Evolutionary conservation across 371 early-diverging fungal species (phyloP).

Genomic region (Parasitella parasitica): DNA sequence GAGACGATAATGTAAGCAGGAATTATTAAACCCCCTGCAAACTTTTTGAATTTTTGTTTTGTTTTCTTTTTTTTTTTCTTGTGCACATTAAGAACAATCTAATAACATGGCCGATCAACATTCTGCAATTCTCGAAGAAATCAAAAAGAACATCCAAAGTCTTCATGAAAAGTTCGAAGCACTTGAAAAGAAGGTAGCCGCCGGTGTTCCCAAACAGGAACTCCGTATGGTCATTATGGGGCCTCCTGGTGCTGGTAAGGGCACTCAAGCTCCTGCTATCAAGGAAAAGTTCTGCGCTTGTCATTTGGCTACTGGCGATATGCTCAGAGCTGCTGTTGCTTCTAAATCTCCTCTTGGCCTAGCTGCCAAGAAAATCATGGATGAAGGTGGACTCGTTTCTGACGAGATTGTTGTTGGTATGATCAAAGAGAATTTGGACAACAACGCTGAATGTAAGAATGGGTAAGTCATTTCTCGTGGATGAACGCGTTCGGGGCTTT

Average conservation of each 20-base stretch:
- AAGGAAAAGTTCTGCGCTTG: conserved; percentile 93
- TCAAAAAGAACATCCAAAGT: conserved; percentile 53
- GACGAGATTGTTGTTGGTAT: conserved; percentile 98
- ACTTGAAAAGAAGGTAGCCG: conserved; percentile 51
- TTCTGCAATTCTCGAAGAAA: conserved; percentile 54
- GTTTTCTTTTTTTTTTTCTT: background rate
- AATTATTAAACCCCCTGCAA: conserved; percentile 4
- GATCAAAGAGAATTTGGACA: conserved; percentile 93
- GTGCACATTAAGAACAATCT: conserved; percentile 1
- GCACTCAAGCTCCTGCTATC: conserved; percentile 96
- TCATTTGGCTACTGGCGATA: conserved; percentile 99
- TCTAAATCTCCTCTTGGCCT: conserved; percentile 91
- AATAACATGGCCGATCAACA: conserved; percentile 24
- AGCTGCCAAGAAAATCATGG: conserved; percentile 98
- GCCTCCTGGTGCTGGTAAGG: conserved; percentile 98
- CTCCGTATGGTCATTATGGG: conserved; percentile 97
- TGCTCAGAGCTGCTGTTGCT: conserved; percentile 96
- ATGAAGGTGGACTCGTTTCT: conserved; percentile 95
- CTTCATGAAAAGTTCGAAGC: conserved; percentile 51
- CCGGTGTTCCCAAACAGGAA: conserved; percentile 40
- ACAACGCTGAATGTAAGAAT: conserved; percentile 89
- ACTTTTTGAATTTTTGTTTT: conserved; percentile 1
- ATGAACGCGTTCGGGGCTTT: background rate
- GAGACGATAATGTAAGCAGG: conserved; percentile 1
- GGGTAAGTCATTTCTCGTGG: conserved; percentile 50